Base-by-base conservation (phyloP, 2,329 filamentous ascomycete species). In the Alternaria panax region DNA sequence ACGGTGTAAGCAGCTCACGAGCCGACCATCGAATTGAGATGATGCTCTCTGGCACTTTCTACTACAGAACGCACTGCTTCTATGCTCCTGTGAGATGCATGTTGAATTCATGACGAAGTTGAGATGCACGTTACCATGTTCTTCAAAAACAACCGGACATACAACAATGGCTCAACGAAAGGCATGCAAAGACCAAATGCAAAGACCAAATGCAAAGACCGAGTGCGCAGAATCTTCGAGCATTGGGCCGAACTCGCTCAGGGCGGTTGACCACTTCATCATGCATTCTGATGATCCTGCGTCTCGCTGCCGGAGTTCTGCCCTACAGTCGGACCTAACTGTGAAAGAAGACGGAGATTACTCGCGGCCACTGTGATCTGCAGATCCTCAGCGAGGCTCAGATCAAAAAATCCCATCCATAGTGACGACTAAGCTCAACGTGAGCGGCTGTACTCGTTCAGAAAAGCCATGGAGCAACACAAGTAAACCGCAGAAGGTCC, bases 401-500 rank as follows among this genome's bases (percentile, higher is more conserved):
- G 38, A 36, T 48, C 45, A 20, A 48, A 48, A 34, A 32, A 34
- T 32, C 30, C 45, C 20, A 34, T 30, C 30, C 20, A 36, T 24
- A 45, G 12, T 43, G n/a, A 50, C 53, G 43, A 50, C 50, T 28
- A 57, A 52, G 34, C 57, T 40, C 38, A 51, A 7, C 43, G 45
- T 28, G 34, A 54, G 59, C 55, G 38, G 54, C 32, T 41, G 32
- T 51, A 46, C 22, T 47, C 51, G 34, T 60, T 20, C 14, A 48
- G 47, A 59, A 52, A 36, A 40, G 41, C 53, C 48, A 63, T 54
- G 47, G 52, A 50, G 54, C 43, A 38, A 43, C 24, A 43, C 20
- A n/a, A 57, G 40, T 50, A 34, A 32, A 38, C 53, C 50, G 36
- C 28, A 60, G 30, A 63, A 60, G 58, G 47, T 34, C 58, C 61